These are phyloP conservation scores for Erodium maritimum DNA, from an alignment of 345 rosid species.

Conservation along the genomic window DNA sequence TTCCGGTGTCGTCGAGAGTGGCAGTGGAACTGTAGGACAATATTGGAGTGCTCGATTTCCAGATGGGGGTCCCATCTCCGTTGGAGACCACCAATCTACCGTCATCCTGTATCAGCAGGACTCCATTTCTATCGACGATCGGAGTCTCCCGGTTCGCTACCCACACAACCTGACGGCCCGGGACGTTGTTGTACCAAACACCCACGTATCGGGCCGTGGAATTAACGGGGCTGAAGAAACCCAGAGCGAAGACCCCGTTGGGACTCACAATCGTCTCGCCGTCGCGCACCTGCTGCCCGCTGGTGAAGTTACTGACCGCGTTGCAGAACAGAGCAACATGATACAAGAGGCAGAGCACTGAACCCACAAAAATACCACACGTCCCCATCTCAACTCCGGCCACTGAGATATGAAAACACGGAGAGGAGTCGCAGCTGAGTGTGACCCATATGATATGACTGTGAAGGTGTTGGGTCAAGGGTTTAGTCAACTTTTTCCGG, in stretches of 20 bases:
- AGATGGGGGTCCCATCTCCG: constrained; percentile 23
- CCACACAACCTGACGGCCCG: constrained; percentile 35
- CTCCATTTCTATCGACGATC: constrained; percentile 30
- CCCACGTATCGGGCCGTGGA: constrained; percentile 45
- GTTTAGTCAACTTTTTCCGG: too few relatives aligned
- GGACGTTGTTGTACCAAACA: constrained; percentile 41
- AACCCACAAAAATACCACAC: background rate
- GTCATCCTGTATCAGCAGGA: constrained; percentile 26
- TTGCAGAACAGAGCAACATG: constrained; percentile 16
- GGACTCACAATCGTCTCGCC: constrained; percentile 33
- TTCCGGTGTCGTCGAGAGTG: constrained; percentile 21
- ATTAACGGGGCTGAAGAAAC: constrained; percentile 49
- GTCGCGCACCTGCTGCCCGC: constrained; percentile 28
- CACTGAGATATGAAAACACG: too few relatives aligned
- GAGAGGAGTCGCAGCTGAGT: too few relatives aligned
- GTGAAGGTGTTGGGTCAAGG: too few relatives aligned
- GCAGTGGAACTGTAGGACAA: constrained; percentile 25
- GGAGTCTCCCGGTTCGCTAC: constrained; percentile 59
- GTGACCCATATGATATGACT: too few relatives aligned
- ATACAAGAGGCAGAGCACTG: constrained; percentile 13
- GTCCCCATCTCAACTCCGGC: background rate
- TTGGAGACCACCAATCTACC: constrained; percentile 43
- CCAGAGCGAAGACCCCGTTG: constrained; percentile 30
- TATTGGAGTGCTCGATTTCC: constrained; percentile 36
- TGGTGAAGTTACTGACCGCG: constrained; percentile 21